Conservation (phyloP, 2,329 filamentous ascomycete genomes). For the Pseudogymnoascus verrucosus region DNA sequence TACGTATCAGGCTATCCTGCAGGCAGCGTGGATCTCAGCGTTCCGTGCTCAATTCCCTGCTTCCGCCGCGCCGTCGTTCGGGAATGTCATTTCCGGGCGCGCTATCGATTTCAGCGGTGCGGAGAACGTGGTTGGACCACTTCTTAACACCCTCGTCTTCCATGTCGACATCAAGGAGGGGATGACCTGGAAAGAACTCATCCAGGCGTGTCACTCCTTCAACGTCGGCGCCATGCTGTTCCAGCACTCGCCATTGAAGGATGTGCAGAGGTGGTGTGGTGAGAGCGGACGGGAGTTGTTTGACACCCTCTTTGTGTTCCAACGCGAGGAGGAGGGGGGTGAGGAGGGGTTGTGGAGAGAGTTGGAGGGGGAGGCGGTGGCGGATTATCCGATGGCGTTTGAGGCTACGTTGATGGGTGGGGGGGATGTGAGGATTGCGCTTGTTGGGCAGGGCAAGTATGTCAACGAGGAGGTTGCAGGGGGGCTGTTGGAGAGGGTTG, state of each 20-base stretch:
- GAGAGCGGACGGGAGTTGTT: constrained; percentile 54
- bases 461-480: background rate
- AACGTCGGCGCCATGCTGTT: constrained; percentile 61
- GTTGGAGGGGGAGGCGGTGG: constrained; percentile 35
- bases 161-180: constrained; percentile 37
- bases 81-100: constrained; percentile 72
- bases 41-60: constrained; percentile 44
- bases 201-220: constrained; percentile 60
- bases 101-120: constrained; percentile 58
- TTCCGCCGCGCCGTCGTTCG: constrained; percentile 45
- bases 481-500: background rate
- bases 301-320: constrained; percentile 76
- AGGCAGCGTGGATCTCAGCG: constrained; percentile 64
- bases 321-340: constrained; percentile 38
- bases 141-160: constrained; percentile 87
- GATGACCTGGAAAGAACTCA: constrained; percentile 51
- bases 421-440: background rate
- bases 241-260: constrained; percentile 70
- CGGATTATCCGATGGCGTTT: constrained; percentile 58
- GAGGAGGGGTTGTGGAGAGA: constrained; percentile 45
- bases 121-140: constrained; percentile 64
- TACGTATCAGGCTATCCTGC: constrained; percentile 70
- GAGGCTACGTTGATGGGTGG: constrained; percentile 50
- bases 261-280: constrained; percentile 71
- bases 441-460: background rate